A percentile compares a stretch with the other conserved stretches of the same genome.
phyloP scores from a whole-genome alignment of 2,329 filamentous ascomycete species.

The Rutstroemia sp. region DNA sequence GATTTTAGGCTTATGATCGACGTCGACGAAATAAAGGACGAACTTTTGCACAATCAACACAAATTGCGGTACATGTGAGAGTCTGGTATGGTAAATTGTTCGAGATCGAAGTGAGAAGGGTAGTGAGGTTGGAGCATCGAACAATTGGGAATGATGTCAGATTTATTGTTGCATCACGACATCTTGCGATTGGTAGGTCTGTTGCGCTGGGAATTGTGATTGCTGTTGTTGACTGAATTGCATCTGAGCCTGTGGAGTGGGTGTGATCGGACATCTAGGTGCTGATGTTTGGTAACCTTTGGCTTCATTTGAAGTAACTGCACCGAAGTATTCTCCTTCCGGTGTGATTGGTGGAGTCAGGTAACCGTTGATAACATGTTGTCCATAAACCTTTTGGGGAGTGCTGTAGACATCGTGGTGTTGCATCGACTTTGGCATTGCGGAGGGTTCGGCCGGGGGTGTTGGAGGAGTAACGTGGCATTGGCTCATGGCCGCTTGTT shows the following conservation, averaged over 20 bases:
- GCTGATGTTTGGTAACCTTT: constrained; percentile 22
- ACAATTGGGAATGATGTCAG: background rate
- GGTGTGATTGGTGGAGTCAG: constrained; percentile 82
- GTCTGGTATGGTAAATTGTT: constrained; percentile 1
- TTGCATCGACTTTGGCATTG: constrained; percentile 38
- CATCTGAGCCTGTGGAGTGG: constrained; percentile 44
- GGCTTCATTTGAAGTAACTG: constrained; percentile 17
- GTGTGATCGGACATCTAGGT: constrained; percentile 52
- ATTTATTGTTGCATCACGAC: constrained; percentile 29
- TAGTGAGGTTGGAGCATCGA: background rate
- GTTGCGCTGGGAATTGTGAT: constrained; percentile 24
- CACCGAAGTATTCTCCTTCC: constrained; percentile 51
- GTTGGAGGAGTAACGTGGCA: constrained; percentile 53
- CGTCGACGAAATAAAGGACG: constrained; percentile 1
- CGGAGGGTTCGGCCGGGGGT: constrained; percentile 44
- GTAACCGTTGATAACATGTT: constrained; percentile 61
- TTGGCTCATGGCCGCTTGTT: constrained; percentile 48
- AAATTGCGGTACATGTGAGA: constrained; percentile 11
- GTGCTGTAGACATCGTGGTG: constrained; percentile 56
- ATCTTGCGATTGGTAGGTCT: constrained; percentile 38
- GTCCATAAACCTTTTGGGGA: constrained; percentile 66
- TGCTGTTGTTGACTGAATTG: constrained; percentile 35
- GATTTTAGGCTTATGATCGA: background rate
- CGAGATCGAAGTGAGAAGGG: background rate
- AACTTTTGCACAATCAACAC: constrained; percentile 9